Evolutionary conservation across 2,329 filamentous ascomycete genomes (phyloP).

Genomic region (Falciphora oryzae): DNA sequence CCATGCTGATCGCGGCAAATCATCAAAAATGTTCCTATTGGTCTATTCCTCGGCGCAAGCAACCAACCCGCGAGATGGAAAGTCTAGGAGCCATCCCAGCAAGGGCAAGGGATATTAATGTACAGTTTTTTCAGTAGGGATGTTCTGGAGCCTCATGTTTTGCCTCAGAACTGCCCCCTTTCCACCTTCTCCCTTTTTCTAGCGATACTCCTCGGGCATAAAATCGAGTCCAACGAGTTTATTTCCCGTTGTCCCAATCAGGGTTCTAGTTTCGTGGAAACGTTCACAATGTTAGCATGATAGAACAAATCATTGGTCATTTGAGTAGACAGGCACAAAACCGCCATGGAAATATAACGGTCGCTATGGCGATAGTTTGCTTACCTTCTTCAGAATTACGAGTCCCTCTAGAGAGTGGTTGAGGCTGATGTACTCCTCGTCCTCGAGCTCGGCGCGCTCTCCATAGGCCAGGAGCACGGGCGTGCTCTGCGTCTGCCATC

Average conservation of each 20-base stretch:
- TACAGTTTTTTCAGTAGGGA: constrained; percentile 8
- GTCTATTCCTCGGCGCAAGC: constrained; percentile 8
- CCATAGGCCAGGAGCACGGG: constrained; percentile 91
- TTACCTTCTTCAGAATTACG: constrained; percentile 94
- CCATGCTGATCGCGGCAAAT: background rate
- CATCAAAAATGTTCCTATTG: constrained; percentile 11
- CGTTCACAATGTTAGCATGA: background rate
- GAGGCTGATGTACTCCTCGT: constrained; percentile 92
- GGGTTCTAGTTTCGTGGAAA: constrained; percentile 38
- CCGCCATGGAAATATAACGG: background rate
- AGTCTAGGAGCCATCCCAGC: constrained; percentile 1
- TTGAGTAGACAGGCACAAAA: background rate
- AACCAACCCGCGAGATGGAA: background rate
- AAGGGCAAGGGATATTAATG: constrained; percentile 9
- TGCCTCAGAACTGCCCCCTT: background rate
- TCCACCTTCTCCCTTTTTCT: constrained; percentile 1
- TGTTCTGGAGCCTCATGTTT: background rate
- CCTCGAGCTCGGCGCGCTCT: constrained; percentile 92
- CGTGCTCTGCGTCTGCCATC: constrained; percentile 99
- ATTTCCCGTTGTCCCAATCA: constrained; percentile 48
- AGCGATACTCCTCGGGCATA: background rate
- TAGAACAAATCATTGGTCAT: background rate
- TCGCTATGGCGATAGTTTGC: constrained; percentile 20
- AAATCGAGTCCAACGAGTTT: constrained; percentile 13
- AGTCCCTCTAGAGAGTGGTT: constrained; percentile 89